phyloP scores from a whole-genome alignment of 2,329 filamentous ascomycete species.

The Exophiala oligosperma region DNA sequence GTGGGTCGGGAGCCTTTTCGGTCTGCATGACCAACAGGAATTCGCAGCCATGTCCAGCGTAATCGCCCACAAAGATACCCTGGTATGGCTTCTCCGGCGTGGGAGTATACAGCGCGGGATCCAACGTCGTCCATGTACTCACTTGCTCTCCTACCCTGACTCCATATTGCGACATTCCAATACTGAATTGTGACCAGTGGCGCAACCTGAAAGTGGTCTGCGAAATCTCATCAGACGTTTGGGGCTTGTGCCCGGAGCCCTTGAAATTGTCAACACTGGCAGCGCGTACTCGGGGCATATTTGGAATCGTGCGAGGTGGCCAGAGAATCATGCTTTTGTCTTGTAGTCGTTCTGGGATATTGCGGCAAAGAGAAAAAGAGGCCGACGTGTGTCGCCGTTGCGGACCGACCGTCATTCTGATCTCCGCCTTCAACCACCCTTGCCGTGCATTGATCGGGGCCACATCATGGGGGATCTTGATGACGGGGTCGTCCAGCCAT shows the following conservation, averaged over 20 bases:
- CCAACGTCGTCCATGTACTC: slow-evolving; percentile 70
- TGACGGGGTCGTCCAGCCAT: slow-evolving; percentile 71
- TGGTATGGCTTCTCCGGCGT: slow-evolving; percentile 78
- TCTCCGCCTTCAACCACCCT: slow-evolving; percentile 40
- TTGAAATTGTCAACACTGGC: slow-evolving; percentile 46
- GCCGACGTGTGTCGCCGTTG: slow-evolving; percentile 25
- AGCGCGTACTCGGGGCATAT: slow-evolving; percentile 57
- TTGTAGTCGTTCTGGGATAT: slow-evolving; percentile 43
- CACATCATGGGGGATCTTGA: slow-evolving; percentile 52
- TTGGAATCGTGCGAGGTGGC: slow-evolving; percentile 73
- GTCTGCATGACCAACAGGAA: slow-evolving; percentile 81
- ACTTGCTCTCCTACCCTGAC: slow-evolving; percentile 54
- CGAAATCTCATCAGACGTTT: slow-evolving; percentile 60
- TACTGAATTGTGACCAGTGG: slow-evolving; percentile 70
- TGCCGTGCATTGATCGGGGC: slow-evolving; percentile 23
- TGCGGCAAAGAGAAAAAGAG: slow-evolving; percentile 66
- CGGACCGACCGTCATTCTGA: slow-evolving; percentile 43
- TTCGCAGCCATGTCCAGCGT: slow-evolving; percentile 83
- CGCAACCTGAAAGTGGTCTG: slow-evolving; percentile 71
- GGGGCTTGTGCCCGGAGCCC: slow-evolving; percentile 51
- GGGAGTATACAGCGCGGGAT: slow-evolving; percentile 74
- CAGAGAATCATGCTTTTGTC: slow-evolving; percentile 58
- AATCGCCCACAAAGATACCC: slow-evolving; percentile 92
- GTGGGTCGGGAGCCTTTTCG: slow-evolving; percentile 51
- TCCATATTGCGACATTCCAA: slow-evolving; percentile 38